A percentile compares a stretch with the other conserved stretches of the same genome.
phyloP scores from a whole-genome alignment of 768 basidiomycete species.

The Boletus rufocinnamomeus region DNA sequence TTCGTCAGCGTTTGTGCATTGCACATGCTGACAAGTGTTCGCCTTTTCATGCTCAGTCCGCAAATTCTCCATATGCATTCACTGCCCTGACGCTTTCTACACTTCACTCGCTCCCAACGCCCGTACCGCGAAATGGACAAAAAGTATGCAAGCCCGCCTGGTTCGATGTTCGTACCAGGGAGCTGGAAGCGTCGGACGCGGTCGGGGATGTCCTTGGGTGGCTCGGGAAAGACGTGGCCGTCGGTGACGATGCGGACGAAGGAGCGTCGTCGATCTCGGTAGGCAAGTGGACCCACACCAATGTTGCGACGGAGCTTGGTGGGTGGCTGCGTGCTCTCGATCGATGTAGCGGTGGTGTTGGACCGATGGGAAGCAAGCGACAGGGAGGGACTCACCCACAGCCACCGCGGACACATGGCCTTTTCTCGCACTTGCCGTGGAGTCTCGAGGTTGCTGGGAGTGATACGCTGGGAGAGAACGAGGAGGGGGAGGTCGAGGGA shows the following conservation, averaged over 20 bases:
- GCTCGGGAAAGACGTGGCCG: constrained; percentile 42
- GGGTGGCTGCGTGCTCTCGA: constrained; percentile 57
- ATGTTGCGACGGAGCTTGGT: constrained; percentile 60
- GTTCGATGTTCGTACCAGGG: constrained; percentile 63
- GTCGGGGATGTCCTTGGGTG: constrained; percentile 57
- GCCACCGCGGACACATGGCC: constrained; percentile 39
- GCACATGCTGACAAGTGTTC: neutral
- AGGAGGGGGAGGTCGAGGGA: constrained; percentile 28
- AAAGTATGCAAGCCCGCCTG: constrained; percentile 86
- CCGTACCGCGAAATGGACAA: constrained; percentile 77
- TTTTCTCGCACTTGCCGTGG: constrained; percentile 59
- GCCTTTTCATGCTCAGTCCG: constrained; percentile 52
- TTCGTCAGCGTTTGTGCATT: neutral
- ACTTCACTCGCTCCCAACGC: constrained; percentile 84
- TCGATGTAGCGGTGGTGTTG: constrained; percentile 1
- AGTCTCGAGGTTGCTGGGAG: constrained; percentile 27
- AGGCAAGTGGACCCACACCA: constrained; percentile 52
- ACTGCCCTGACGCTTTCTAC: constrained; percentile 80
- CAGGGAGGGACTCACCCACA: neutral
- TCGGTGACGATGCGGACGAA: constrained; percentile 15
- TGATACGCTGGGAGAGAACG: constrained; percentile 32
- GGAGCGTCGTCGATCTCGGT: constrained; percentile 11
- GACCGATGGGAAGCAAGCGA: neutral
- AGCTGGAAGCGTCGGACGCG: constrained; percentile 61
- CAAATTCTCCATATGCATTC: constrained; percentile 80